These are phyloP conservation scores for Pseudogymnoascus sp. DNA, from an alignment of 2,329 filamentous ascomycete genomes.

Conservation along the genomic window DNA sequence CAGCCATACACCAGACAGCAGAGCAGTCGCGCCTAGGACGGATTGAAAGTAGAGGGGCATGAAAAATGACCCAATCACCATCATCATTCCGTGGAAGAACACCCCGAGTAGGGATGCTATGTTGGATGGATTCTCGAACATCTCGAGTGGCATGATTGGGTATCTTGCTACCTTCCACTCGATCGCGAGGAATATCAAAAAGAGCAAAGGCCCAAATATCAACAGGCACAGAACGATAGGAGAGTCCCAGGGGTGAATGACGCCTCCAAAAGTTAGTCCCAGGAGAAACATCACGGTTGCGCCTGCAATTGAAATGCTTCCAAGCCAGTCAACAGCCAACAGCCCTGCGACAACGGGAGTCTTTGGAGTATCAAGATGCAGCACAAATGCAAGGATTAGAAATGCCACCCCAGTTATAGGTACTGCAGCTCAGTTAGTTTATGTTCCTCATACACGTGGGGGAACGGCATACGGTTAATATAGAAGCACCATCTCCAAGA, in stretches of 20 bases:
- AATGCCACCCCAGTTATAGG: conserved; percentile 32
- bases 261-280: conserved; percentile 75
- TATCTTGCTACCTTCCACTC: conserved; percentile 67
- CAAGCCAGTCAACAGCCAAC: conserved; percentile 51
- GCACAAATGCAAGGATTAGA: conserved; percentile 49
- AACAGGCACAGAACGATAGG: conserved; percentile 33
- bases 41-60: conserved; percentile 67
- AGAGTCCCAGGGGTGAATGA: conserved; percentile 50
- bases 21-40: conserved; percentile 57
- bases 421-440: conserved; percentile 47
- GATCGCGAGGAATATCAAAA: conserved; percentile 54
- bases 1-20: conserved; percentile 68
- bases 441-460: conserved; percentile 21
- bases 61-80: conserved; percentile 21
- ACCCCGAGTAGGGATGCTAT: conserved; percentile 55
- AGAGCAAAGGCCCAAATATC: conserved; percentile 53
- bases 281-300: conserved; percentile 80
- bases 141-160: conserved; percentile 65
- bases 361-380: conserved; percentile 58
- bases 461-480: conserved; percentile 13
- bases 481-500: conserved; percentile 50
- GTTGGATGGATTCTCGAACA: conserved; percentile 61
- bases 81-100: conserved; percentile 58
- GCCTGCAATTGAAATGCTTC: conserved; percentile 52
- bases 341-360: conserved; percentile 54